Conservation (phyloP, 2,329 filamentous ascomycete genomes). For the Verticillium dahliae region DNA sequence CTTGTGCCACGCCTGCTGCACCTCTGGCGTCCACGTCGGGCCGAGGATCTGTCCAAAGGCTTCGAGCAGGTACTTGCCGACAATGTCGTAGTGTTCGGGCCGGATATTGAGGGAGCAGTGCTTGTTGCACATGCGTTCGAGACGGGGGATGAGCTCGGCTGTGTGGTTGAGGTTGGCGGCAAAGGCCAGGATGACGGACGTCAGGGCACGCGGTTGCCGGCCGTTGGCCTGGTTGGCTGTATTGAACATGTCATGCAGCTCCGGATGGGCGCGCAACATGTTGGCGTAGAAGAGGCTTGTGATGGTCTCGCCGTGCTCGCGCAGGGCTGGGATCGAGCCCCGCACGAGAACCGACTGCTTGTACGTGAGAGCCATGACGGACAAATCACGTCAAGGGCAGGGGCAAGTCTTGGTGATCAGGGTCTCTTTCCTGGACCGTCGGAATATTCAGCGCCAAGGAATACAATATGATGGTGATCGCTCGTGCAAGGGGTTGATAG, state of each 20-base stretch:
- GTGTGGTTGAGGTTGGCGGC: constrained; percentile 63
- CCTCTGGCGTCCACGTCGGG: constrained; percentile 49
- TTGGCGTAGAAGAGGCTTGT: constrained; percentile 66
- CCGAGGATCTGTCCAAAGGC: constrained; percentile 64
- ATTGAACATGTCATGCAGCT: constrained; percentile 67
- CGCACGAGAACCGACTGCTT: constrained; percentile 60
- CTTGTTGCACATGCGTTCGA: constrained; percentile 61
- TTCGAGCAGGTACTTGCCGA: constrained; percentile 61
- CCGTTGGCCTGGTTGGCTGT: constrained; percentile 16
- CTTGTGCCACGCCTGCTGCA: constrained; percentile 61
- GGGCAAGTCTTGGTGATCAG: background rate
- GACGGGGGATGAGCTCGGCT: constrained; percentile 44
- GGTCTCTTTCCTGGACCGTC: background rate
- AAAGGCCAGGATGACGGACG: constrained; percentile 54
- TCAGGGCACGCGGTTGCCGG: constrained; percentile 16
- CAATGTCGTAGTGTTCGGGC: constrained; percentile 63
- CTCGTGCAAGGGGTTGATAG: background rate
- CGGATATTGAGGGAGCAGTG: constrained; percentile 64
- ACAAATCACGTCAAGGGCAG: background rate
- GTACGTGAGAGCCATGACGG: constrained; percentile 34
- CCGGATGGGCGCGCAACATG: constrained; percentile 58
- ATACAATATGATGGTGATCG: background rate
- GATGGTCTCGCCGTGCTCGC: constrained; percentile 61
- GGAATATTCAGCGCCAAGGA: background rate
- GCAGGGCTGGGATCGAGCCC: constrained; percentile 63